Percentiles rank a stretch among this genome's conserved stretches.
Evolutionary conservation across 768 basidiomycete genomes (phyloP).

Genomic region (Amanita pseudoporphyria): DNA sequence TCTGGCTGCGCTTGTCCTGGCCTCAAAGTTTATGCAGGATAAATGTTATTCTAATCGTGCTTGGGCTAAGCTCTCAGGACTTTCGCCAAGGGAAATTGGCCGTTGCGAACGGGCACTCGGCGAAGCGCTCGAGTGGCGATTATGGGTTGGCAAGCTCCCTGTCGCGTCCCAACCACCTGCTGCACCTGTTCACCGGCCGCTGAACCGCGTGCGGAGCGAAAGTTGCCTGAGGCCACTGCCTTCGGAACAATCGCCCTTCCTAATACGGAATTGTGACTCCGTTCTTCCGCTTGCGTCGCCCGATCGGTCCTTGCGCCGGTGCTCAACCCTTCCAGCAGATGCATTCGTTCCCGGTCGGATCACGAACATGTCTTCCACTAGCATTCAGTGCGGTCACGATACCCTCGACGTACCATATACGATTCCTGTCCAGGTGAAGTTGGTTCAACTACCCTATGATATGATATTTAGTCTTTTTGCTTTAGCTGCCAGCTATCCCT

Average conservation of each 20-base stretch:
- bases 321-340: slow-evolving; percentile 32
- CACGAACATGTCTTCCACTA: not conserved
- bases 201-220: slow-evolving; percentile 4
- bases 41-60: slow-evolving; percentile 89
- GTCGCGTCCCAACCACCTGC: slow-evolving; percentile 11
- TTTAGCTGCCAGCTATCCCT: not conserved
- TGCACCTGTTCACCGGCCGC: slow-evolving; percentile 5
- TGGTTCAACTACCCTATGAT: not conserved
- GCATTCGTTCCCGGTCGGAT: slow-evolving; percentile 10
- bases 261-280: slow-evolving; percentile 10
- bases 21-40: slow-evolving; percentile 90
- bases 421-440: not conserved
- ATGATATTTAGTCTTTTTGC: not conserved
- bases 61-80: slow-evolving; percentile 90
- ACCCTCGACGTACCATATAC: not conserved
- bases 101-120: slow-evolving; percentile 85
- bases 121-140: slow-evolving; percentile 80
- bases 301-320: slow-evolving; percentile 25
- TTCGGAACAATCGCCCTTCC: slow-evolving; percentile 16
- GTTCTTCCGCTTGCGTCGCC: not conserved
- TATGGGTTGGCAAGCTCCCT: slow-evolving; percentile 78
- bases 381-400: not conserved
- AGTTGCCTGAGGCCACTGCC: slow-evolving; percentile 16
- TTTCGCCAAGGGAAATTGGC: slow-evolving; percentile 78
- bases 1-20: slow-evolving; percentile 79